Conservation (phyloP, 306 rosid species). For the Gynostemma pentaphyllum region DNA sequence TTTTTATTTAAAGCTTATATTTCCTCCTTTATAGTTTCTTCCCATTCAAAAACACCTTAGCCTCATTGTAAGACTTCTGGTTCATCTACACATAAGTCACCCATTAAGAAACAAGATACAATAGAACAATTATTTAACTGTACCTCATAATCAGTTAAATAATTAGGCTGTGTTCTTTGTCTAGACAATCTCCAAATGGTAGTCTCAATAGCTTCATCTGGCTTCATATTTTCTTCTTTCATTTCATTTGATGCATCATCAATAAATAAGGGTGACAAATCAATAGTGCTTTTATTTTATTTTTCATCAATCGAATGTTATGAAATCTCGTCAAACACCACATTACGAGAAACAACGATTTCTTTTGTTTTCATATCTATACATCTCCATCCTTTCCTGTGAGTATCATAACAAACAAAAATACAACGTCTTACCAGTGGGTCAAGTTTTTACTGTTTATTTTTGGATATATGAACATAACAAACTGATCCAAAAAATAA, state of each 20-base stretch:
- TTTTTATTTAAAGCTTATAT: not conserved
- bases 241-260: too few relatives aligned
- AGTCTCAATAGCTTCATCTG: too few relatives aligned
- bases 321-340: too few relatives aligned
- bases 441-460: not conserved
- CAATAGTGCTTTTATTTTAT: too few relatives aligned
- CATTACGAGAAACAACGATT: not conserved
- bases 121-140: too few relatives aligned
- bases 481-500: not conserved
- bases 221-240: too few relatives aligned
- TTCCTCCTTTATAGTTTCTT: not conserved
- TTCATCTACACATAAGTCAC: too few relatives aligned
- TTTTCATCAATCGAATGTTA: not conserved
- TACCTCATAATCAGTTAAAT: not conserved
- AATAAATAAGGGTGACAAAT: too few relatives aligned
- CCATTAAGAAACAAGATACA: too few relatives aligned
- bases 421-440: not conserved
- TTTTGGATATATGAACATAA: slow-evolving; percentile 2
- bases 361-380: not conserved
- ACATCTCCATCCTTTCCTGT: slow-evolving; percentile 4
- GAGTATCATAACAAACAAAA: too few relatives aligned
- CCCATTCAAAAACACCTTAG: not conserved
- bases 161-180: not conserved
- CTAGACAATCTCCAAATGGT: not conserved
- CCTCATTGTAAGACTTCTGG: not conserved